Conservation (phyloP, 1,284 basidiomycete genomes). For the Stereum hirsutum region DNA sequence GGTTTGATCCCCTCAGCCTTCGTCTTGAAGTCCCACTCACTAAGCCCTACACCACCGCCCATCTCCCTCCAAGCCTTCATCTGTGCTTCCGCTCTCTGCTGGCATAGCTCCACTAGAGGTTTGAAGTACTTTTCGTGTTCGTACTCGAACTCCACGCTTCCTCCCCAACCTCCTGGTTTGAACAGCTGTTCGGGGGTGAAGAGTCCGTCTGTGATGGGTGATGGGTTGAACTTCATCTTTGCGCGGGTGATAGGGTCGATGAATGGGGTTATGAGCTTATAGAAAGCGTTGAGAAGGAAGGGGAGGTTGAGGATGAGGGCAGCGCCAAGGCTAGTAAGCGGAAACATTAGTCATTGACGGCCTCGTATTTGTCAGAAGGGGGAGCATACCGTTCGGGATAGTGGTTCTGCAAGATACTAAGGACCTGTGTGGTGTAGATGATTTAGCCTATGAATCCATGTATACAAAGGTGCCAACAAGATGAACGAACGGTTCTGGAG, state of each 20-base stretch:
- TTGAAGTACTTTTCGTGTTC: slow-evolving; percentile 75
- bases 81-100: slow-evolving; percentile 39
- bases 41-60: slow-evolving; percentile 57
- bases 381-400: slow-evolving; percentile 92
- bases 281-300: slow-evolving; percentile 74
- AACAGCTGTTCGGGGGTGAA: slow-evolving; percentile 74
- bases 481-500: slow-evolving; percentile 34
- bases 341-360: slow-evolving; percentile 72
- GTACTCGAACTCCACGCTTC: slow-evolving; percentile 70
- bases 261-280: slow-evolving; percentile 81
- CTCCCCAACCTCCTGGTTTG: slow-evolving; percentile 61
- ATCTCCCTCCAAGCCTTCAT: slow-evolving; percentile 52
- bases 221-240: slow-evolving; percentile 90
- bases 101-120: slow-evolving; percentile 38
- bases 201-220: slow-evolving; percentile 58
- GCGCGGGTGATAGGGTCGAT: slow-evolving; percentile 86
- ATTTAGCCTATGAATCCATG: background rate
- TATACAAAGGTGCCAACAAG: too few species aligned
- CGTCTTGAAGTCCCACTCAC: slow-evolving; percentile 64
- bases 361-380: slow-evolving; percentile 40
- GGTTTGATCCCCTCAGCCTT: background rate
- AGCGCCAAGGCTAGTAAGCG: slow-evolving; percentile 70
- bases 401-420: slow-evolving; percentile 83
- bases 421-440: slow-evolving; percentile 30
- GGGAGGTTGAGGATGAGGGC: slow-evolving; percentile 84